Evolutionary conservation across 345 rosid genomes (phyloP).

Genomic region (Populus tremula): DNA sequence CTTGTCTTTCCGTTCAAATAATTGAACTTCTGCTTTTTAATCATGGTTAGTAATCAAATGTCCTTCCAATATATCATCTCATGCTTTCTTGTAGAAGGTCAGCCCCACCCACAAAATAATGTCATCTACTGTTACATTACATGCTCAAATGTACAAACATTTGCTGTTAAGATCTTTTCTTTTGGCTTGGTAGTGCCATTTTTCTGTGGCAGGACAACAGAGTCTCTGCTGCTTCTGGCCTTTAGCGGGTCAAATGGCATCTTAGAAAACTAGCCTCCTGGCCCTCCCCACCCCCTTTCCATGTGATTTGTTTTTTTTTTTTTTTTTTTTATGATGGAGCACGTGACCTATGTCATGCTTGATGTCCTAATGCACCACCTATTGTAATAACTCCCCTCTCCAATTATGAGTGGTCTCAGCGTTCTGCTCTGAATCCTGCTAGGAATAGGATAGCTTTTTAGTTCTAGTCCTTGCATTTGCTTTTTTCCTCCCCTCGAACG

Average conservation of each 20-base stretch:
- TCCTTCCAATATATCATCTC: not conserved
- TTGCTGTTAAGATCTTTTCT: not conserved
- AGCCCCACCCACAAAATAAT: not conserved
- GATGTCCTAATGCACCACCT: conserved; percentile 1
- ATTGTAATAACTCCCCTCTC: not conserved
- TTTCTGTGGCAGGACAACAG: not conserved
- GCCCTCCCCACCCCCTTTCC: conserved; percentile 16
- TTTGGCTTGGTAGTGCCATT: not conserved
- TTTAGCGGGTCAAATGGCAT: conserved; percentile 24
- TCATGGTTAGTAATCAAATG: too few species aligned
- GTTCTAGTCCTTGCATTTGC: not conserved
- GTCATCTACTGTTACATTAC: not conserved
- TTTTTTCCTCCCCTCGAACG: not conserved
- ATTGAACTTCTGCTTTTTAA: not conserved
- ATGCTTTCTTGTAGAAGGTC: not conserved
- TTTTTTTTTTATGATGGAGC: not conserved
- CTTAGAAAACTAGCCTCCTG: not conserved
- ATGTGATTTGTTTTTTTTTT: conserved; percentile 18
- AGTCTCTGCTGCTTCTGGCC: not conserved
- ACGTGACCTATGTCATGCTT: conserved; percentile 4
- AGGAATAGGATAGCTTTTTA: too few species aligned
- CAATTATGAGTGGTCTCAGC: not conserved
- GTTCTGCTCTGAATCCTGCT: not conserved
- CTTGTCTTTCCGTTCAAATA: not conserved
- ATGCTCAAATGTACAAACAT: not conserved